Conservation (phyloP, 257 asterid species). For the Euphrasia confusa region DNA sequence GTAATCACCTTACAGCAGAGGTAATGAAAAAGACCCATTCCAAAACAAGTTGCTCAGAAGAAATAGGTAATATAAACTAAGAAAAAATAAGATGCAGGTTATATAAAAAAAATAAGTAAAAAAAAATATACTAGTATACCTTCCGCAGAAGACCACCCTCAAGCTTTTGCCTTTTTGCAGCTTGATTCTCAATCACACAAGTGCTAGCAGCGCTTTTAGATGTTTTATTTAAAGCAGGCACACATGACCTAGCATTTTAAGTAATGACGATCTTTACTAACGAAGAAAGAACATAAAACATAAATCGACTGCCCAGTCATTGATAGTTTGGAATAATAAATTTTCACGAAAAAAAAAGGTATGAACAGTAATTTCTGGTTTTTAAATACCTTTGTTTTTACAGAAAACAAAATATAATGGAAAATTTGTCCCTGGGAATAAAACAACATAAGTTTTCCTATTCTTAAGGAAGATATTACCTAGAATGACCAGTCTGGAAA, state of each 20-base stretch:
- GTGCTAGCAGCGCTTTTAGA: slow-evolving; percentile 40
- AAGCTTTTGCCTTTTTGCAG: slow-evolving; percentile 94
- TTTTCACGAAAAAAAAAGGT: not conserved
- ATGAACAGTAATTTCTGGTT: not conserved
- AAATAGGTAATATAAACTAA: not conserved
- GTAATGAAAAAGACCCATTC: not conserved
- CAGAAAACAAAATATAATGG: not conserved
- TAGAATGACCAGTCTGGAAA: slow-evolving; percentile 38
- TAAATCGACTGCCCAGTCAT: not conserved
- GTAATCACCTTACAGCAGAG: not conserved
- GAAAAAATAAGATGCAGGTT: not conserved
- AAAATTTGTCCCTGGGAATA: not conserved
- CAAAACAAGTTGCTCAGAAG: not conserved
- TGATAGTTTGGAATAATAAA: not conserved
- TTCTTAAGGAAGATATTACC: slow-evolving; percentile 39
- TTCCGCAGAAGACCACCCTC: slow-evolving; percentile 81
- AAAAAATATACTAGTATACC: slow-evolving; percentile 35
- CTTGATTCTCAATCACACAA: slow-evolving; percentile 64
- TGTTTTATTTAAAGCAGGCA: slow-evolving; percentile 35
- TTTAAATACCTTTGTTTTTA: not conserved
- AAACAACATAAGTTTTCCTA: slow-evolving; percentile 11
- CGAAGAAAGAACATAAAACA: not conserved
- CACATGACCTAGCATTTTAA: slow-evolving; percentile 47
- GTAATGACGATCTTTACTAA: slow-evolving; percentile 17
- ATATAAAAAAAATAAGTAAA: not conserved